Percentiles rank a stretch among this genome's conserved stretches.
Conservation (phyloP, 1,284 basidiomycete genomes). For the Pholiota adiposa region DNA sequence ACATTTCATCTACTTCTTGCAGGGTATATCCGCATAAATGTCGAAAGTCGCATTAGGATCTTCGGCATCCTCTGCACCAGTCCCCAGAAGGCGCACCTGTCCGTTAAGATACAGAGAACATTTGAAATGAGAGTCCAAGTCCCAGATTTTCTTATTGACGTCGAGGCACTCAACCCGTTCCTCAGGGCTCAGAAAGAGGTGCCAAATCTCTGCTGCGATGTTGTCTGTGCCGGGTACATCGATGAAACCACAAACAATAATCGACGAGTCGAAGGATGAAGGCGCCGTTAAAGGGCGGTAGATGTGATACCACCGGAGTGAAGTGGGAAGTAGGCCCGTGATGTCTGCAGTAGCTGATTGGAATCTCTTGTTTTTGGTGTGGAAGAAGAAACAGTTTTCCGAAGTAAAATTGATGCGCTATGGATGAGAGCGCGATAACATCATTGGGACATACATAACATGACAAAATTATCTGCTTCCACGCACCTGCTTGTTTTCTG, state of each 20-base stretch:
- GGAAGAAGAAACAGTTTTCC: slow-evolving; percentile 2
- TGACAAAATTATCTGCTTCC: neutral
- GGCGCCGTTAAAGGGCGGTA: neutral
- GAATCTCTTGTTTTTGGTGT: neutral
- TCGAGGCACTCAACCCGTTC: slow-evolving; percentile 7
- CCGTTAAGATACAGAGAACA: slow-evolving; percentile 4
- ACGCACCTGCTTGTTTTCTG: slow-evolving; percentile 3
- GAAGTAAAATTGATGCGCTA: neutral
- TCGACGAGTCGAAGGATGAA: neutral
- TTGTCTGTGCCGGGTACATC: slow-evolving; percentile 2
- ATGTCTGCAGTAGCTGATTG: neutral
- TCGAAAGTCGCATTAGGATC: slow-evolving; percentile 11
- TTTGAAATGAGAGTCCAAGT: slow-evolving; percentile 10
- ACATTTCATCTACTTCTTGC: too few species aligned
- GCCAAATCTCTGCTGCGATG: slow-evolving; percentile 13
- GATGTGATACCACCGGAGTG: neutral
- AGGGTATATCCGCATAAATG: slow-evolving; percentile 10
- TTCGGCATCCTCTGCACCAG: neutral
- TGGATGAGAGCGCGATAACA: slow-evolving; percentile 11
- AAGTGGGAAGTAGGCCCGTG: neutral
- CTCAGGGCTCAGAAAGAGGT: slow-evolving; percentile 4
- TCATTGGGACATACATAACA: slow-evolving; percentile 9
- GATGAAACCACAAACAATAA: slow-evolving; percentile 17
- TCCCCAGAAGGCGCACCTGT: neutral
- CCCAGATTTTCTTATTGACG: slow-evolving; percentile 4